Base-by-base conservation (phyloP, 805 yeast species). In the Ascoidea rubescens region DNA sequence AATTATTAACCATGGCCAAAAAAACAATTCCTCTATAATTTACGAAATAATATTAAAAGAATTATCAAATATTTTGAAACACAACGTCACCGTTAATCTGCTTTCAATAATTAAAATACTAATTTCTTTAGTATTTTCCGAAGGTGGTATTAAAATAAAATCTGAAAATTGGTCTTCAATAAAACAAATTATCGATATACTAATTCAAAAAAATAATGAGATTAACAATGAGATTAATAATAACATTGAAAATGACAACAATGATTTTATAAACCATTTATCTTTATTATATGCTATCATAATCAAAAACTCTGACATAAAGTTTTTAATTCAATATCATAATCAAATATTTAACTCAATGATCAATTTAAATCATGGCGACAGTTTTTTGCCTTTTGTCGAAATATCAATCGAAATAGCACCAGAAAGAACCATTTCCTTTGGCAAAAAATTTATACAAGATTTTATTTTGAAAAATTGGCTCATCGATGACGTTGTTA, bases 251-350 rank as follows among this genome's bases (percentile, higher is more conserved):
- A 52, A 63, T 61, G 51, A 64, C 50, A 53, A 62, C 68, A 2
- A 48, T 75, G 45, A 65, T 21, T 31, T 46, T 10, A 37, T 50
- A 14, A 44, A 45, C 17, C 74, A 2, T 77, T 78, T 56, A 63
- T 80, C 45, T 68, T 77, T 49, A 64, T 79, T 1, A 63, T 77
- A 12, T 55, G 80, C 31, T 61, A 80, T 50, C 77, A 87, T 70
- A 81, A 82, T 60, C 66, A 80, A 59, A 78, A 75, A 46, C 59
- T 74, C 53, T 5, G 56, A 56, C 31, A 54, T 54, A 52, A 49
- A 46, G 5, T 52, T 52, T 16, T 45, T 55, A 5, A 33, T 55
- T 5, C 37, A 32, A 6, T 47, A 16, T n/a, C 56, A 53, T 31
- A 17, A 42, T 8, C 14, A 68, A 68, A 52, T 65, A 66, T 5